Evolutionary conservation across 768 basidiomycete species (phyloP), one percentile per base, ranked within the genome.

Genomic region (Leccinum subgranulosum): DNA sequence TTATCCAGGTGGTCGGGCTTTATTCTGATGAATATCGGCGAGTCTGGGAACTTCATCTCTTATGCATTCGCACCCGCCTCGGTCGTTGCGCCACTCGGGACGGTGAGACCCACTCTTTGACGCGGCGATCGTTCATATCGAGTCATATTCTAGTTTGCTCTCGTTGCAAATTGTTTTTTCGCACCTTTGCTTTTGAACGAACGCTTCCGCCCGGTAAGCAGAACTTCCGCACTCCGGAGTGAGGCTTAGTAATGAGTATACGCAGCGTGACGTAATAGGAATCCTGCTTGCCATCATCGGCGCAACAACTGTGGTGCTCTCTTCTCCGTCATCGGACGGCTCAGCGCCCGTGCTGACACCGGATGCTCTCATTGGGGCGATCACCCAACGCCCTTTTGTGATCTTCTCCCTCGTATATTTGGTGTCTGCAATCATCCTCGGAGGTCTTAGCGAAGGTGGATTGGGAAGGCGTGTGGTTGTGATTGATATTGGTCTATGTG

Each of bases 141-240:
- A 62, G 23, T 39, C 4, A 7, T 6, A 33, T n/a, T 19, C 45
- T 54, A 93, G 86, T 90, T 93, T 71, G 93, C 94, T 2, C 78
- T 98, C n/a, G 86, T 96, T 58, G 92, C 96, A 14, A 98, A 98
- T 70, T 98, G 94, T 67, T 79, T 94, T 41, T 94, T 98, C 61
- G 93, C 95, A 1, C 96, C 96, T 15, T 64, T 93, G 3, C 82
- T 98, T 67, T 79, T 93, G 10, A 79, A 84, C 9, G 92, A 98
- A 74, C 82, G 81, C 6, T 95, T 99, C 69, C 86, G 88, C 34
- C 87, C 81, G 74, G 87, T 87, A 68, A 73, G 62, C 67, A 15
- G 61, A 55, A 67, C 27, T 21, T 51, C 15, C 58, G 45, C 11
- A 23, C 27, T 51, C 39, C 31, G 43, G 53, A 53, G 27, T 51